Conservation (phyloP, 2,329 filamentous ascomycete species). For the Colletotrichum cordylinicola region DNA sequence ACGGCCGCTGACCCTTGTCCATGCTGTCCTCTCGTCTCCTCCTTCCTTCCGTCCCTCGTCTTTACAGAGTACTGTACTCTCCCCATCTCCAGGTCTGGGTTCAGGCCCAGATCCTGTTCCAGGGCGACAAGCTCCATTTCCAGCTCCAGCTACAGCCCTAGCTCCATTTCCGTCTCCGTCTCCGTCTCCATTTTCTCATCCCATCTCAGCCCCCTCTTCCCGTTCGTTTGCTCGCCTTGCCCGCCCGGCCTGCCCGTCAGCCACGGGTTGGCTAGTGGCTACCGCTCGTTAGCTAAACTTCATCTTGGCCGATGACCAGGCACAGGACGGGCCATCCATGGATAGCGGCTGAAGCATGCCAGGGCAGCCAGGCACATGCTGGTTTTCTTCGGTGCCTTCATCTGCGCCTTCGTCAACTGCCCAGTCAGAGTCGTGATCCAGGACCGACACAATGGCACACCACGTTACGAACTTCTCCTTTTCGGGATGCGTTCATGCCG, state of each 20-base stretch:
- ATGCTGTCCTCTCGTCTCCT: slow-evolving; percentile 8
- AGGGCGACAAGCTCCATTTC: not conserved
- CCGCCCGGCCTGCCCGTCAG: slow-evolving; percentile 11
- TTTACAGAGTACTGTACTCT: not conserved
- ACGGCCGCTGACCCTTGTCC: not conserved
- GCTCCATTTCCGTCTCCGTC: not conserved
- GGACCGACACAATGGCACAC: not conserved
- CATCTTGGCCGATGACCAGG: not conserved
- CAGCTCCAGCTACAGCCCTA: not conserved
- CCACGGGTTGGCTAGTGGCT: not conserved
- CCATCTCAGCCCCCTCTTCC: not conserved
- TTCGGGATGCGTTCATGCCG: not conserved
- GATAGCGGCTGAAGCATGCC: not conserved
- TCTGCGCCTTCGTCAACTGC: not conserved
- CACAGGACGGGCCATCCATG: not conserved
- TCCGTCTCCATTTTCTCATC: not conserved
- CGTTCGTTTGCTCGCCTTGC: slow-evolving; percentile 7
- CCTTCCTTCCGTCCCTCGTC: not conserved
- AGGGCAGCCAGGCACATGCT: not conserved
- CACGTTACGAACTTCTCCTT: not conserved
- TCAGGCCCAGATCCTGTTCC: not conserved
- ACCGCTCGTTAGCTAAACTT: not conserved
- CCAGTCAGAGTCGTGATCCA: not conserved
- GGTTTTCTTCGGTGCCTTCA: not conserved
- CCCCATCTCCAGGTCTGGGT: not conserved